phyloP scores from a whole-genome alignment of 306 rosid species.

The Begonia loranthoides region DNA sequence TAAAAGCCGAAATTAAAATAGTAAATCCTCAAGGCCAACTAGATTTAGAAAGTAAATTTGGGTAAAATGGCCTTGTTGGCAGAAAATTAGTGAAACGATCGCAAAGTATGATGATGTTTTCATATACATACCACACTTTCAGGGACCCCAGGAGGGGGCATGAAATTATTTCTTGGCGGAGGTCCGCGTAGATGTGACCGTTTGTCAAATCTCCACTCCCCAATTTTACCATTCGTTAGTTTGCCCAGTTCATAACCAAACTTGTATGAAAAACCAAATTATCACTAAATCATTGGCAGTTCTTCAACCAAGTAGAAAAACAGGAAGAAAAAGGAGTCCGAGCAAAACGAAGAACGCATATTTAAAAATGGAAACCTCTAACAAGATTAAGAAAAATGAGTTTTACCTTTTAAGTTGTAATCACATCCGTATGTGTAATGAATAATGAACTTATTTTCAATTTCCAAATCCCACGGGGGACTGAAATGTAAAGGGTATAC shows the following conservation, averaged over 20 bases:
- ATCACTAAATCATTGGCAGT: not conserved
- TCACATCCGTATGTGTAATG: slow-evolving; percentile 94
- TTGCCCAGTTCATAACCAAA: slow-evolving; percentile 49
- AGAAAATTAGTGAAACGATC: no score
- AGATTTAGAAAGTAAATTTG: no score
- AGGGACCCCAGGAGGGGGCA: slow-evolving; percentile 96
- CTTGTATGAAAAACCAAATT: slow-evolving; percentile 1
- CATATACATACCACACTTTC: slow-evolving; percentile 87
- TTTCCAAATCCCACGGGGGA: slow-evolving; percentile 90
- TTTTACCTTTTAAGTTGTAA: slow-evolving; percentile 68
- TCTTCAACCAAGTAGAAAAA: not conserved
- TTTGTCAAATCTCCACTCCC: slow-evolving; percentile 98
- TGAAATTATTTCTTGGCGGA: slow-evolving; percentile 58
- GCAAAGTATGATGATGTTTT: not conserved
- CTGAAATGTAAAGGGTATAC: slow-evolving; percentile 31
- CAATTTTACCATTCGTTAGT: slow-evolving; percentile 74
- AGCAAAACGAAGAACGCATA: not conserved
- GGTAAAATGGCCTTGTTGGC: no score
- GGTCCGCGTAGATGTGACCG: slow-evolving; percentile 80
- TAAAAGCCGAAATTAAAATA: no score
- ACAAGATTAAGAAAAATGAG: slow-evolving; percentile 6
- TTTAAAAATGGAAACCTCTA: not conserved
- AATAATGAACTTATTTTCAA: slow-evolving; percentile 50
- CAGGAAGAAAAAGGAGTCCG: not conserved
- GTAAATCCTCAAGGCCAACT: no score